Conservation (phyloP, 2,329 filamentous ascomycete genomes). For the Venturiaceae sp. region DNA sequence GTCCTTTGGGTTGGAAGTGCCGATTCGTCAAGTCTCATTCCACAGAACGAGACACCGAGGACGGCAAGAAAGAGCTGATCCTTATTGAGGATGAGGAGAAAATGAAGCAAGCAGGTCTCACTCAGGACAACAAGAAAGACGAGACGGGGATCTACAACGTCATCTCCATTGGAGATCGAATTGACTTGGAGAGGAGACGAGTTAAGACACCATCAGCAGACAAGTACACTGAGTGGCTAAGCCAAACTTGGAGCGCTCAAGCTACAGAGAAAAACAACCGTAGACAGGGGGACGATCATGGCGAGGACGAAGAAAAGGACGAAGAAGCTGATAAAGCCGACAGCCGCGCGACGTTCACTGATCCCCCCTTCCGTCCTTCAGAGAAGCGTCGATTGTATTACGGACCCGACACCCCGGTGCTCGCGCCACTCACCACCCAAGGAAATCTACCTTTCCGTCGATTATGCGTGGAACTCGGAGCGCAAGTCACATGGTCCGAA, state of each 20-base stretch:
- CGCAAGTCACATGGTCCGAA: conserved; percentile 91
- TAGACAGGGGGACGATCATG: conserved; percentile 10
- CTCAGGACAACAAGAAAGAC: conserved; percentile 19
- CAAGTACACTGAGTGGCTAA: conserved; percentile 66
- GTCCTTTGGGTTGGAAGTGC: conserved; percentile 86
- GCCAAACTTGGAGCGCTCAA: conserved; percentile 43
- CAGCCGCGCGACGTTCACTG: conserved; percentile 69
- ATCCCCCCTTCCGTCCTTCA: conserved; percentile 78
- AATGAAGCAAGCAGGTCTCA: conserved; percentile 31
- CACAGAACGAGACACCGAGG: conserved; percentile 63
- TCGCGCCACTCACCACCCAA: conserved; percentile 94
- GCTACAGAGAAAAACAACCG: conserved; percentile 19
- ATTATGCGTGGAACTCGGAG: conserved; percentile 79
- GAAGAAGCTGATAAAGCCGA: conserved; percentile 42
- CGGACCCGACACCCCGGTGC: conserved; percentile 79
- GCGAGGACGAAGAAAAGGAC: conserved; percentile 19
- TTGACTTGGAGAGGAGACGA: conserved; percentile 64
- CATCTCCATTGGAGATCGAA: conserved; percentile 59
- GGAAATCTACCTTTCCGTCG: conserved; percentile 92
- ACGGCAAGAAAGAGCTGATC: conserved; percentile 75
- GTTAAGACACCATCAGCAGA: conserved; percentile 64
- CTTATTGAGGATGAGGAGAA: conserved; percentile 49
- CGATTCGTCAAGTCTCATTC: conserved; percentile 84
- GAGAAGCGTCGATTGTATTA: conserved; percentile 95
- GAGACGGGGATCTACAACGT: conserved; percentile 66